phyloP scores from a whole-genome alignment of 352 stramenopile species.

The Globisporangium rhizosaccharum region DNA sequence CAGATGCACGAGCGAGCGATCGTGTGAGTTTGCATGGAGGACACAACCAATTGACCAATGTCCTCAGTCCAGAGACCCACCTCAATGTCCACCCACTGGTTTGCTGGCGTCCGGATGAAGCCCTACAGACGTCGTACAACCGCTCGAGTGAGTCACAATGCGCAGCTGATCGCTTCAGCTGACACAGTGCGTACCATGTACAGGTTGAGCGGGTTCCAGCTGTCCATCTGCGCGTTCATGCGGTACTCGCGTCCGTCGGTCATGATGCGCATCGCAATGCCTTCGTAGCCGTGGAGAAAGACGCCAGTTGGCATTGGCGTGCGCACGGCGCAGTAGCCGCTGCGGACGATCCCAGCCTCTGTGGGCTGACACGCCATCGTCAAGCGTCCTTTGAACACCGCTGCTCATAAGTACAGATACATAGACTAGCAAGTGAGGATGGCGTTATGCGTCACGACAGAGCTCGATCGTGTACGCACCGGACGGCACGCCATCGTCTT shows the following conservation, averaged over 20 bases:
- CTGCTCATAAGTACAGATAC: constrained; percentile 16
- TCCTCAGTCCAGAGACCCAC: constrained; percentile 17
- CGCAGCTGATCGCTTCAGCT: not conserved
- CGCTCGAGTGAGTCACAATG: not conserved
- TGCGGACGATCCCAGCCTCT: constrained; percentile 70
- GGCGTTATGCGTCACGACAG: not conserved
- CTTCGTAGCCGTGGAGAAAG: constrained; percentile 77
- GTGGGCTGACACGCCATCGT: constrained; percentile 76
- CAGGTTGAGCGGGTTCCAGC: constrained; percentile 85
- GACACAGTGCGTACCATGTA: constrained; percentile 56
- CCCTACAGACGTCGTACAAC: constrained; percentile 25
- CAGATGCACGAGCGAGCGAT: not conserved
- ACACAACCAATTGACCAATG: not conserved
- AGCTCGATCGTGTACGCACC: constrained; percentile 18
- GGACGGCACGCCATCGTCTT: constrained; percentile 45
- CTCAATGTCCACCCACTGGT: constrained; percentile 81
- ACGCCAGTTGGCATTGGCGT: constrained; percentile 44
- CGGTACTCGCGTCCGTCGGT: constrained; percentile 81
- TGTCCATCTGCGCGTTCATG: constrained; percentile 82
- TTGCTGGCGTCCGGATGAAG: constrained; percentile 73
- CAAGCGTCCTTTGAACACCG: constrained; percentile 66
- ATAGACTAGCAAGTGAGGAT: not conserved
- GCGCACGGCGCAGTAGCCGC: constrained; percentile 80
- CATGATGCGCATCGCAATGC: constrained; percentile 82
- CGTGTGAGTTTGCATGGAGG: not conserved